phyloP scores from a whole-genome alignment of 495 filamentous ascomycete species.

The Tuber microsphaerosporum region DNA sequence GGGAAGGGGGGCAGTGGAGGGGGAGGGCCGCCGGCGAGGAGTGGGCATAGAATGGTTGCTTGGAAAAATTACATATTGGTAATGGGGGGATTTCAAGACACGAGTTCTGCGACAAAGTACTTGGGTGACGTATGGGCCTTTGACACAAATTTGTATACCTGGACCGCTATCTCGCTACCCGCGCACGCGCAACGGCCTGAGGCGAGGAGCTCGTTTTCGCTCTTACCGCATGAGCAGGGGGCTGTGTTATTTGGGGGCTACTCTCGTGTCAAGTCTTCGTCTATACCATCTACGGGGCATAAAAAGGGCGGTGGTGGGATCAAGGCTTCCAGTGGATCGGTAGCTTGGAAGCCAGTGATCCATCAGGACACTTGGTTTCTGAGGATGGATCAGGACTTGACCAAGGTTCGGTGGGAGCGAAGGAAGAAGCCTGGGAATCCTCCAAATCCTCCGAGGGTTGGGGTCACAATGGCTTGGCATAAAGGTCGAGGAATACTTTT shows the following conservation, averaged over 20 bases:
- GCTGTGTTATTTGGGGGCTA: slow-evolving; percentile 90
- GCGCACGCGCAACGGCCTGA: slow-evolving; percentile 78
- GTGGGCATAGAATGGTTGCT: slow-evolving; percentile 90
- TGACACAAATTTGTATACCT: slow-evolving; percentile 46
- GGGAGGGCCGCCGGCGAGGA: slow-evolving; percentile 81
- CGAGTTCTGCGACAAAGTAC: slow-evolving; percentile 85
- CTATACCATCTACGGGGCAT: slow-evolving; percentile 43
- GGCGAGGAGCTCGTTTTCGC: slow-evolving; percentile 77
- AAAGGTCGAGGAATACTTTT: slow-evolving; percentile 89
- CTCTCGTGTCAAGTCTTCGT: slow-evolving; percentile 65
- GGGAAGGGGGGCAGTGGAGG: slow-evolving; percentile 44
- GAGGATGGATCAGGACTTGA: slow-evolving; percentile 63
- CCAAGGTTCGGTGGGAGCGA: slow-evolving; percentile 78
- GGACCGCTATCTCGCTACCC: slow-evolving; percentile 49
- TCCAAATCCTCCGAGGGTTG: slow-evolving; percentile 74
- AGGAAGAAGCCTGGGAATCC: slow-evolving; percentile 86
- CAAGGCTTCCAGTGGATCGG: slow-evolving; percentile 54
- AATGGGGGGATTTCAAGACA: slow-evolving; percentile 90
- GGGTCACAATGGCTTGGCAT: slow-evolving; percentile 84
- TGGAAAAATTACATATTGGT: slow-evolving; percentile 77
- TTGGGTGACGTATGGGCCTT: slow-evolving; percentile 62
- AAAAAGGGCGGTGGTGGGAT: slow-evolving; percentile 54
- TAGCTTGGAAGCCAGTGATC: slow-evolving; percentile 63
- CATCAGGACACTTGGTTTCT: slow-evolving; percentile 95
- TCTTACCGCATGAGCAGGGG: slow-evolving; percentile 81